These are phyloP conservation scores for Pichia sp. DNA, from an alignment of 1,139 yeast genomes.

Conservation along the genomic window DNA sequence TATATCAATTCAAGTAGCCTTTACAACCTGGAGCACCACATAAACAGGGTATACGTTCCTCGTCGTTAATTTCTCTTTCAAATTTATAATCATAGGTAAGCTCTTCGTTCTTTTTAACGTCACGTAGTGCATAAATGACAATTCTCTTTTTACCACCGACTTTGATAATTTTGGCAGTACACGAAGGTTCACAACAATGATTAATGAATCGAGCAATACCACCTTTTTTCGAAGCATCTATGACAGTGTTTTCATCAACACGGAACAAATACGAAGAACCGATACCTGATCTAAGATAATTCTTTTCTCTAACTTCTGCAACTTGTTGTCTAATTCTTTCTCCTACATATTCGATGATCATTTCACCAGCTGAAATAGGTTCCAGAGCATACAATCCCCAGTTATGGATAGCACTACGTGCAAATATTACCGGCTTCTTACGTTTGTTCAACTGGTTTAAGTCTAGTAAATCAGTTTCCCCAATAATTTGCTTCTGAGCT, in stretches of 20 bases:
- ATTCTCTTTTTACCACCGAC: slow-evolving; percentile 92
- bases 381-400: slow-evolving; percentile 97
- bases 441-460: slow-evolving; percentile 77
- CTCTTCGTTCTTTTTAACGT: slow-evolving; percentile 85
- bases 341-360: slow-evolving; percentile 99
- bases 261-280: slow-evolving; percentile 92
- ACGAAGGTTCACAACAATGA: slow-evolving; percentile 95
- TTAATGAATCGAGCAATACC: slow-evolving; percentile 95
- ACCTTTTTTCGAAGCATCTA: slow-evolving; percentile 96
- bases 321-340: slow-evolving; percentile 91
- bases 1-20: slow-evolving; percentile 66
- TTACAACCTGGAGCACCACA: slow-evolving; percentile 96
- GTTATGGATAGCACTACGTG: slow-evolving; percentile 92
- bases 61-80: slow-evolving; percentile 85
- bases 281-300: slow-evolving; percentile 83
- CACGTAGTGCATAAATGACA: slow-evolving; percentile 88
- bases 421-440: slow-evolving; percentile 90
- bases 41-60: slow-evolving; percentile 80
- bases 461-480: slow-evolving; percentile 76
- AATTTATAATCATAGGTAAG: slow-evolving; percentile 93
- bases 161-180: slow-evolving; percentile 93
- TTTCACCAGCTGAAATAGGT: slow-evolving; percentile 88
- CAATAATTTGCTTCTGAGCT: slow-evolving; percentile 69
- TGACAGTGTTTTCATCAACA: slow-evolving; percentile 88
- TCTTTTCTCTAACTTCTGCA: slow-evolving; percentile 85